Base-by-base conservation (phyloP, 768 basidiomycete species). In the Auriscalpium microsporum region DNA sequence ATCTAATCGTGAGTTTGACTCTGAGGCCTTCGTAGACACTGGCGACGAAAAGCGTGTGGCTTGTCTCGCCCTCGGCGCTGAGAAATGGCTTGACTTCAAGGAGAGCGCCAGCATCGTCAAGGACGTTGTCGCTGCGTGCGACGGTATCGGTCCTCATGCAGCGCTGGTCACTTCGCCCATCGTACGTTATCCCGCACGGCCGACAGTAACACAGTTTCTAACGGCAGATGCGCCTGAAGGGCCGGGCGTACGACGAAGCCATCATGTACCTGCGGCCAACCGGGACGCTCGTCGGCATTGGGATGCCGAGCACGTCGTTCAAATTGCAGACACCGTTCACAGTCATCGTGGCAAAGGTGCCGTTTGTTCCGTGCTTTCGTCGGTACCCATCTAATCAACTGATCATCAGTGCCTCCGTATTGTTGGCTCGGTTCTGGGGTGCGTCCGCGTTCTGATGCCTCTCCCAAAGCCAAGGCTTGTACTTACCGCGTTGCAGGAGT, bases 61-160 rank as follows among this genome's bases (percentile, higher is more conserved):
- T 28, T 71, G 71, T 59, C 57, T 67, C 52, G 19, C 62, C 14
- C 70, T 77, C 52, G 76, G 77, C 2, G 71, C 72, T 0, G 73
- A 76, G 56, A 76, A 66, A 58, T 68, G 65, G 65, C 52, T 81
- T 56, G 80, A 80, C 65, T 81, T 78, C 68, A 72, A 68, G 58
- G 65, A 71, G 55, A 65, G 64, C 28, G 65, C 71, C 48, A 71
- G 75, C n/a, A 62, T 77, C 49, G 71, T 75, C 44, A 55, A 56
- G 13, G 69, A 71, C 8, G 69, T 80, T 56, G 59, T 72, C 42
- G 65, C 63, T 0, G 71, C 71, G 4, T 65, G 70, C 1, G 78
- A 69, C 34, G 78, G 77, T 0, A 55, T 67, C 9, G 78, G 80
- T 2, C 76, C 79, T 1, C 75, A 77, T 45, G 73, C 69, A 1